These are phyloP conservation scores for Helminthosporium solani DNA, from an alignment of 2,329 filamentous ascomycete species.

Conservation along the genomic window DNA sequence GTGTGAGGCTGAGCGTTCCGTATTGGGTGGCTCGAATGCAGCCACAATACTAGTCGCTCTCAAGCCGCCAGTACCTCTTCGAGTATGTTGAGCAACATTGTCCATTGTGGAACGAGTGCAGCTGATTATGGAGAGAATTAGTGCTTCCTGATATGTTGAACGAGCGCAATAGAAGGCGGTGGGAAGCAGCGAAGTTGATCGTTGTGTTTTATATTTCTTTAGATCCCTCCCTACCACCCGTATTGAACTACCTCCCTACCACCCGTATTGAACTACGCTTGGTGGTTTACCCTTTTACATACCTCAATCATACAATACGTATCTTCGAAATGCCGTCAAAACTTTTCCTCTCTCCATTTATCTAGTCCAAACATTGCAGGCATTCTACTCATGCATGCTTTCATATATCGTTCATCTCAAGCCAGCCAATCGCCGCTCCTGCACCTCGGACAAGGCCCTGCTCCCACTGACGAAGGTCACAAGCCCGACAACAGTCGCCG, in stretches of 20 bases:
- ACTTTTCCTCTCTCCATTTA: not conserved
- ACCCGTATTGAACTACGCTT: not conserved
- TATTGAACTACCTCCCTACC: too few species aligned
- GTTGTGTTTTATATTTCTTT: too few species aligned
- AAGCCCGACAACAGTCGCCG: conserved; percentile 64
- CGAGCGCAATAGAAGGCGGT: too few species aligned
- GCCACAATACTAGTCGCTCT: not conserved
- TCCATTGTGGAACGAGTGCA: too few species aligned
- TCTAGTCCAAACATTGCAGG: not conserved
- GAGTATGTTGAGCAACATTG: too few species aligned
- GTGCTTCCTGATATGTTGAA: too few species aligned
- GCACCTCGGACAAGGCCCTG: conserved; percentile 88
- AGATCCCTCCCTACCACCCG: too few species aligned
- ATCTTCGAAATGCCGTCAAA: not conserved
- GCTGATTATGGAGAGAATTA: too few species aligned
- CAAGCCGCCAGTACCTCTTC: too few species aligned
- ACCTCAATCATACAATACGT: not conserved
- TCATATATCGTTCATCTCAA: conserved; percentile 52
- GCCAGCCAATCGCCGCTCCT: conserved; percentile 79
- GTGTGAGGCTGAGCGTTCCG: not conserved
- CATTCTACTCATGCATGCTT: not conserved
- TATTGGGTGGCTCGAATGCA: not conserved
- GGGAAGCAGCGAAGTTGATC: too few species aligned
- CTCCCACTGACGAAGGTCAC: conserved; percentile 84
- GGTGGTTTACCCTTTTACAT: not conserved